These are phyloP conservation scores for Blastomyces gilchristii DNA, from an alignment of 2,329 filamentous ascomycete species.

Conservation along the genomic window DNA sequence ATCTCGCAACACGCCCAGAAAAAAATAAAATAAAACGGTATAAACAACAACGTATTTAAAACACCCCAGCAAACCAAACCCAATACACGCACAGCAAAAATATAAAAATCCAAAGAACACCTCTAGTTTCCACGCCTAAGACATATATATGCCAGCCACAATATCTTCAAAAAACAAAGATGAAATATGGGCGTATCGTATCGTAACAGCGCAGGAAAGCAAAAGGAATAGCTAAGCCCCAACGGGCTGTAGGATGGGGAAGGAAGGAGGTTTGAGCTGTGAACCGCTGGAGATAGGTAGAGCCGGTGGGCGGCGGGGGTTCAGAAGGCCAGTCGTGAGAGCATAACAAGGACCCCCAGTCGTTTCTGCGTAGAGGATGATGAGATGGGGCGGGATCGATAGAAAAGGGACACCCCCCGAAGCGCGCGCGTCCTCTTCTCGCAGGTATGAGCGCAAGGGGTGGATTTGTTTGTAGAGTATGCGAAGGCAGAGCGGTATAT, in stretches of 20 bases:
- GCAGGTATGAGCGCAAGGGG: background rate
- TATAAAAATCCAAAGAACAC: too few relatives aligned
- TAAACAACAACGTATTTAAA: too few relatives aligned
- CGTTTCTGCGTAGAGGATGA: background rate
- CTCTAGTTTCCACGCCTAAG: too few relatives aligned
- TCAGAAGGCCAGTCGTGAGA: too few relatives aligned
- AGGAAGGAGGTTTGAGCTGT: background rate
- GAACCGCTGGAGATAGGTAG: background rate
- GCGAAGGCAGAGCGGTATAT: background rate
- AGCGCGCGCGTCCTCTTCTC: background rate
- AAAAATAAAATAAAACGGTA: too few relatives aligned
- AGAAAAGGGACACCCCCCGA: background rate
- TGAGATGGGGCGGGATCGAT: too few relatives aligned
- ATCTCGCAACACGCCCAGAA: too few relatives aligned
- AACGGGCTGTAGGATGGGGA: background rate
- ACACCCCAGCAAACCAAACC: too few relatives aligned
- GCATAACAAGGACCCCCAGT: background rate
- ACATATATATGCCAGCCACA: too few relatives aligned
- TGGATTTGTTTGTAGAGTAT: background rate
- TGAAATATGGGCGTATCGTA: background rate
- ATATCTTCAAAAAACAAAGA: too few relatives aligned
- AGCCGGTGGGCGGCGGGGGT: too few relatives aligned
- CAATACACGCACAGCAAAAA: too few relatives aligned
- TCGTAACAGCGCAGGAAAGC: background rate
- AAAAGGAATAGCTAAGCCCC: background rate